Evolutionary conservation across 2,329 filamentous ascomycete genomes (phyloP), one percentile per base, ranked within the genome.

Genomic region (Fusarium dimerum): DNA sequence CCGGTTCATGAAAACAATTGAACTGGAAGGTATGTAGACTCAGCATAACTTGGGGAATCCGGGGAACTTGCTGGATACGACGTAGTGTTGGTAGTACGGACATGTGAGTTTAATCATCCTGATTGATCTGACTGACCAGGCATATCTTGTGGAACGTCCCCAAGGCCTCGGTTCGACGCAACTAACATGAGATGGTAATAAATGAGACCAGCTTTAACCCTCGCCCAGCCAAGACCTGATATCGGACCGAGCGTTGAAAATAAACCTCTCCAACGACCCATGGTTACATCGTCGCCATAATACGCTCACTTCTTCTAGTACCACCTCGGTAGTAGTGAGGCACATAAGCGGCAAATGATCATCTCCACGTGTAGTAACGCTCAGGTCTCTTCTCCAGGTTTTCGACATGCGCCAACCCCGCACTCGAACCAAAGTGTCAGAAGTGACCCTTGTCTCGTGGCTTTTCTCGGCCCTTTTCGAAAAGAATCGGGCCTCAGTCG

Each of bases 401-500:
- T 36, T 36, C 32, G 5, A 26, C 32, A 36, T 4, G 32, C 32
- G 32, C 32, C 32, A 36, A 36, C 32, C 32, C 32, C 32, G 32
- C 32, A 36, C 13, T 15, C 32, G 32, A 36, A 26, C 20, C 20
- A 26, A 26, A 26, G 20, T 26, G 20, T 26, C 20, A 26, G 20
- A 26, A 26, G 10, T 36, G 13, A 12, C 32, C 13, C 13, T 12
- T 36, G 32, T 36, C 32, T 36, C 32, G 32, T 36, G 32, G 32
- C 32, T 15, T 12, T 17, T 16, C 34, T 16, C 17, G 42, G 42
- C 17, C 38, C 15, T 16, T 50, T 39, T 41, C 49, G 15, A 34
- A 20, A 38, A 13, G 44, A 40, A 47, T 51, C 16, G 50, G 32
- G 47, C 18, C 38, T 48, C 38, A 45, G 15, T 46, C 34, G 17